Base-by-base conservation (phyloP, 1,139 yeast species). In the Scheffersomyces stambukii region DNA sequence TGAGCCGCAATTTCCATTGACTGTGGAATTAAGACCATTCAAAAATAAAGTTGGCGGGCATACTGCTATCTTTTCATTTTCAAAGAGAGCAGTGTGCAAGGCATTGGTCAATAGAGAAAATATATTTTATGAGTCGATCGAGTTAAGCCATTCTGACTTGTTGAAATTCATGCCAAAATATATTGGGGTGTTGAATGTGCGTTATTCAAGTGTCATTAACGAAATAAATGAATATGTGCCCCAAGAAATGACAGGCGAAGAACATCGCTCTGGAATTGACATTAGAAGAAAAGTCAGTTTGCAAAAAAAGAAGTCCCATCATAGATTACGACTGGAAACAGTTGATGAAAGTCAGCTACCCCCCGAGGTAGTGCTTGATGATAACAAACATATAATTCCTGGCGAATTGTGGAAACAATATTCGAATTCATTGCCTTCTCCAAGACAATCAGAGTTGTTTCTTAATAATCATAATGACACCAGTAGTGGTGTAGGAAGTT, bases 41-140 rank as follows among this genome's bases (percentile, higher is more conserved):
- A 77, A 81, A 41, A 89, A 91, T 50, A 84, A 84, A 49, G 98
- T 93, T 6, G 99, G 99, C 7, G 99, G 99, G 1, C 99, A 93
- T 52, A 91, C 96, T 0, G 96, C 97, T 2, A 88, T 93, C 26
- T 93, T 91, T 57, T 72, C 91, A 40, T 91, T 91, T 50, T 82
- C 95, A 6, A 82, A 80, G 43, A 68, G 85, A 34, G 97, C 97
- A 0, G 96, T 93, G n/a, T 91, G 98, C 56, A 93, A 93, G 54
- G 93, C 94, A 1, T 62, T 91, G 37, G 84, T 88, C 38, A 86
- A 86, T 46, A 67, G 95, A 38, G 99, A 93, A 50, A 85, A 91
- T 53, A 60, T 69, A 38, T 89, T 95, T 81, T 93, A 93, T 54
- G 98, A 93, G 53, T 76, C 81, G 4, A 80, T 91, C 26, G 96